Evolutionary conservation across 352 stramenopile species (phyloP), one percentile per base, ranked within the genome.

Genomic region (Globisporangium nodosum): DNA sequence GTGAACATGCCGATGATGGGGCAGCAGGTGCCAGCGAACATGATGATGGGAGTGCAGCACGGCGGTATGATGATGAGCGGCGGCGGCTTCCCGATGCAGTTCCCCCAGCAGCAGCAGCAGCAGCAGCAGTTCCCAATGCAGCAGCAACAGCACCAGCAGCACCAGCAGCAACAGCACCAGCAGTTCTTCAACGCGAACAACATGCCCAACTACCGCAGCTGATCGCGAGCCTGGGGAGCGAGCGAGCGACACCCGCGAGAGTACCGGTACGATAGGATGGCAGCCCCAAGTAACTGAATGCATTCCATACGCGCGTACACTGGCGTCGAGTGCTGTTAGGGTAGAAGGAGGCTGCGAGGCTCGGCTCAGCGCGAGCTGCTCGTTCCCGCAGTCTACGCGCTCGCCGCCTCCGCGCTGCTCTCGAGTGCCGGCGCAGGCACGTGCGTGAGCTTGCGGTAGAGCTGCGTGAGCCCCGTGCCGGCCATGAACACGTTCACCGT

Each of bases 401-500:
- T 13, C 20, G 12, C 20, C 16, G 20, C 5, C 46, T 46, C 40
- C 16, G 40, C 16, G 40, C 40, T 18, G 21, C 21, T 11, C 20
- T 35, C 46, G 5, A n/a, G 13, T n/a, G 4, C 8, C 7, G 7
- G 18, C 20, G n/a, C 9, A n/a, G 31, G 13, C 31, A 63, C 64
- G 73, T 84, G 85, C 70, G 65, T 74, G 54, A 74, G 71, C 65
- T 94, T 94, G 63, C 86, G 81, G 61, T 78, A 91, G 65, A 96
- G 74, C 70, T 96, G 88, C 65, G 71, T 75, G 43, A 91, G 68
- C 3, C 88, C 88, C 49, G 87, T 97, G 65, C 70, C 81, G 43
- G 76, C 86, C 82, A 97, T 96, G 58, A 95, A 93, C 31, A 93
- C 69, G 64, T 97, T 97, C 47, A 97, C 88, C 1, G 79, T 71